Conservation (phyloP, 345 rosid species). For the Brassica carinata region DNA sequence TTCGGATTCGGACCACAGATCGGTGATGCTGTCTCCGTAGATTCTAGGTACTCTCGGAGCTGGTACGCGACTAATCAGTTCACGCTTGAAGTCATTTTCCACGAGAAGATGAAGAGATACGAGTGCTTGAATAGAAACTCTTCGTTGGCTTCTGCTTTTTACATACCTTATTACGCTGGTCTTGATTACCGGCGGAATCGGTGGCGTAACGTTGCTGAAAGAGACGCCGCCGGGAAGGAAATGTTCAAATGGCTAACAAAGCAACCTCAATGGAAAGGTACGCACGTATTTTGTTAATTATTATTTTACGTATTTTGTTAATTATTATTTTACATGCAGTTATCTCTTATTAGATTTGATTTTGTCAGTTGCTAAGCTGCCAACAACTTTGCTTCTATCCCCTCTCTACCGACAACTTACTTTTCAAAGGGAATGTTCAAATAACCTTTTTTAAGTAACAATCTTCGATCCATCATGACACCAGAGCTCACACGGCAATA, state of each 20-base stretch:
- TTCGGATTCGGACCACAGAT: constrained; percentile 53
- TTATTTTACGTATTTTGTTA: too few relatives aligned
- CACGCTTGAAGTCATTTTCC: constrained; percentile 56
- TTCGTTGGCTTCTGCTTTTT: constrained; percentile 55
- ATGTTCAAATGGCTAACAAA: constrained; percentile 43
- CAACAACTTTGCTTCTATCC: too few relatives aligned
- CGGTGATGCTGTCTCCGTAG: background rate
- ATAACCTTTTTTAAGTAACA: too few relatives aligned
- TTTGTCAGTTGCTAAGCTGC: too few relatives aligned
- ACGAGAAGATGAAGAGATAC: constrained; percentile 54
- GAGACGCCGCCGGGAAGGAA: constrained; percentile 48
- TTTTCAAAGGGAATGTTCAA: too few relatives aligned
- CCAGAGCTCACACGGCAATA: too few relatives aligned
- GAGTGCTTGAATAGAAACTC: constrained; percentile 56
- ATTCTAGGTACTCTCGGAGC: constrained; percentile 9
- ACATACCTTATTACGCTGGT: constrained; percentile 57
- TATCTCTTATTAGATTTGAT: too few relatives aligned
- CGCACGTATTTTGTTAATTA: background rate
- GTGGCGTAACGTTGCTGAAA: constrained; percentile 43
- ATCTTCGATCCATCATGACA: too few relatives aligned
- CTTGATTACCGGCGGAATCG: constrained; percentile 52
- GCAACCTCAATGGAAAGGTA: constrained; percentile 55
- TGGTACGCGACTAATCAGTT: constrained; percentile 58
- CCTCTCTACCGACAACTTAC: too few relatives aligned
- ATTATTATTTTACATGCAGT: too few relatives aligned